Evolutionary conservation across 192 early-diverging fungal genomes (phyloP).

Genomic region (Coemansia sp.): DNA sequence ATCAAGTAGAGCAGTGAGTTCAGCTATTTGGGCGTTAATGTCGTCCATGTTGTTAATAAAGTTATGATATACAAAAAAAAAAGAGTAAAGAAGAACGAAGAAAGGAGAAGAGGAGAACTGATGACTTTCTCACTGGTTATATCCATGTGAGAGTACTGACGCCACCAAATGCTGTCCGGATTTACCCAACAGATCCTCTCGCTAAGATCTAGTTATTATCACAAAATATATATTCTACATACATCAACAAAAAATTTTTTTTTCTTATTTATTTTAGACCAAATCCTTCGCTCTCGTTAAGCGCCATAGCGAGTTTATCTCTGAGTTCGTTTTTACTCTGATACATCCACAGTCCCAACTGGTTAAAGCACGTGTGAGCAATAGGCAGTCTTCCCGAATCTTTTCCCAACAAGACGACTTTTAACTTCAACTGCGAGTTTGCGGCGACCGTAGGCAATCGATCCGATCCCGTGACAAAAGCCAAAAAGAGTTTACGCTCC

Average conservation of each 20-base stretch:
- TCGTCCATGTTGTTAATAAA: neutral
- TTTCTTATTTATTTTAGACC: conserved; percentile 61
- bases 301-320: conserved; percentile 71
- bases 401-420: conserved; percentile 74
- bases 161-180: too few relatives aligned
- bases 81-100: too few relatives aligned
- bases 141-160: too few relatives aligned
- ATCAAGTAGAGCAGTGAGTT: neutral
- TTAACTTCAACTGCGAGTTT: conserved; percentile 59
- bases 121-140: too few relatives aligned
- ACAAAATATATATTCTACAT: neutral
- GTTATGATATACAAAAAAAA: too few relatives aligned
- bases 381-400: conserved; percentile 74
- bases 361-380: conserved; percentile 96
- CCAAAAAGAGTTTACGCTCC: conserved; percentile 76
- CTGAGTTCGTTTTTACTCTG: conserved; percentile 66
- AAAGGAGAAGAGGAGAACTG: too few relatives aligned
- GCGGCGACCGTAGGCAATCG: conserved; percentile 80
- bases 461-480: conserved; percentile 94
- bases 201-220: too few relatives aligned
- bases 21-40: neutral
- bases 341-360: conserved; percentile 84
- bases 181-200: too few relatives aligned
- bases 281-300: conserved; percentile 81
- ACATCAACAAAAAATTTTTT: neutral